Evolutionary conservation across 208 protist species (phyloP).

Genomic region (Wallacemonas sp.): DNA sequence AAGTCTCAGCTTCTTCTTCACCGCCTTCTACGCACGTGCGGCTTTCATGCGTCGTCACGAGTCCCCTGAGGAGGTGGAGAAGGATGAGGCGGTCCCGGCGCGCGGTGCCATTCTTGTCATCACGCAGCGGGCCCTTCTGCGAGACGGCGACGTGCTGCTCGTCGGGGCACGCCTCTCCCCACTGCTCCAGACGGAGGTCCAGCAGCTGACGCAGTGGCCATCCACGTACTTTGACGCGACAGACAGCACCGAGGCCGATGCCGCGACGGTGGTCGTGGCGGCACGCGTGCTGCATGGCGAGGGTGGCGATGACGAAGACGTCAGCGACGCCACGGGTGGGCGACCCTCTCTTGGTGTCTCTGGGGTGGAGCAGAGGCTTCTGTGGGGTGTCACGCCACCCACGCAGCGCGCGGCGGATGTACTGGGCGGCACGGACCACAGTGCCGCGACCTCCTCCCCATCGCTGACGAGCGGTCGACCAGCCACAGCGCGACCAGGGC

Average conservation of each 20-base stretch:
- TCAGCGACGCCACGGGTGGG: too few species aligned
- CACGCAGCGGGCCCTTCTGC: slow-evolving; percentile 53
- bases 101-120: slow-evolving; percentile 54
- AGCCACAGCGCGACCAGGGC: neutral
- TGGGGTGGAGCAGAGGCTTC: neutral
- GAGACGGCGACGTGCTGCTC: slow-evolving; percentile 62
- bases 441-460: neutral
- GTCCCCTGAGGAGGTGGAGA: neutral
- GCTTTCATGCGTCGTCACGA: too few species aligned
- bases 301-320: neutral
- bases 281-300: slow-evolving; percentile 29
- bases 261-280: slow-evolving; percentile 40
- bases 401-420: slow-evolving; percentile 10
- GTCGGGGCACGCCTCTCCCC: slow-evolving; percentile 55
- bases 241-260: slow-evolving; percentile 1
- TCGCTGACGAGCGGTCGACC: neutral
- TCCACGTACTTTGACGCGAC: neutral
- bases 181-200: slow-evolving; percentile 42
- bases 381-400: neutral
- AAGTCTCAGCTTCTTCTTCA: slow-evolving; percentile 37
- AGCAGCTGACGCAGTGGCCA: slow-evolving; percentile 37
- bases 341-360: too few species aligned
- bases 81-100: neutral
- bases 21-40: slow-evolving; percentile 3
- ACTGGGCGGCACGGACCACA: neutral